phyloP scores from a whole-genome alignment of 257 asterid genomes.

The Leptodermis oblonga region DNA sequence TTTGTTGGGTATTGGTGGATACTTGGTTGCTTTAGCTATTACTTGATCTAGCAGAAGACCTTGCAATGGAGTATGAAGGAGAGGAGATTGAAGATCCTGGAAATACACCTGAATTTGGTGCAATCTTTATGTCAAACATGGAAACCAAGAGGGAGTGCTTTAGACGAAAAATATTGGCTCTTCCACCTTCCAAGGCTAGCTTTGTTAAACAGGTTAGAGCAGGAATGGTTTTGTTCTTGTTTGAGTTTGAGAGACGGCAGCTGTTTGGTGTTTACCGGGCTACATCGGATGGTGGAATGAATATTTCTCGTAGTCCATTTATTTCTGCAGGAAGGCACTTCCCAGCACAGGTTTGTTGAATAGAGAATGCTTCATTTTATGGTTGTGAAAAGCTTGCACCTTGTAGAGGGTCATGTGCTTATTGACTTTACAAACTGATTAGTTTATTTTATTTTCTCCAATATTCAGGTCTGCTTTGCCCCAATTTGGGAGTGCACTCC shows the following conservation, averaged over 20 bases:
- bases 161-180: conserved; percentile 43
- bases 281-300: conserved; percentile 59
- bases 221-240: conserved; percentile 82
- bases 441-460: conserved; percentile 15
- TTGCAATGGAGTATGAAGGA: conserved; percentile 42
- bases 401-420: background rate
- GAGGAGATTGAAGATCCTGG: conserved; percentile 42
- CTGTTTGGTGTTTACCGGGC: conserved; percentile 84
- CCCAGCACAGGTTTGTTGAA: conserved; percentile 60
- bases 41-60: conserved; percentile 9
- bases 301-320: conserved; percentile 55
- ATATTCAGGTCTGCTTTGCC: conserved; percentile 54
- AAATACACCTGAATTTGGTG: conserved; percentile 70
- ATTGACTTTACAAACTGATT: background rate
- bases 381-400: background rate
- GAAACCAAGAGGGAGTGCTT: conserved; percentile 59
- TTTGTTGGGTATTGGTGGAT: background rate
- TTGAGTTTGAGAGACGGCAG: conserved; percentile 59
- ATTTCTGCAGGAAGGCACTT: conserved; percentile 45
- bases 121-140: conserved; percentile 67
- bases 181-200: conserved; percentile 43
- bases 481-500: conserved; percentile 69
- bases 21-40: background rate
- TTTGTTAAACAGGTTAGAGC: conserved; percentile 59
- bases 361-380: conserved; percentile 4